These are phyloP conservation scores for Eucalyptus erythrocorys DNA, from an alignment of 345 rosid genomes.

Conservation along the genomic window DNA sequence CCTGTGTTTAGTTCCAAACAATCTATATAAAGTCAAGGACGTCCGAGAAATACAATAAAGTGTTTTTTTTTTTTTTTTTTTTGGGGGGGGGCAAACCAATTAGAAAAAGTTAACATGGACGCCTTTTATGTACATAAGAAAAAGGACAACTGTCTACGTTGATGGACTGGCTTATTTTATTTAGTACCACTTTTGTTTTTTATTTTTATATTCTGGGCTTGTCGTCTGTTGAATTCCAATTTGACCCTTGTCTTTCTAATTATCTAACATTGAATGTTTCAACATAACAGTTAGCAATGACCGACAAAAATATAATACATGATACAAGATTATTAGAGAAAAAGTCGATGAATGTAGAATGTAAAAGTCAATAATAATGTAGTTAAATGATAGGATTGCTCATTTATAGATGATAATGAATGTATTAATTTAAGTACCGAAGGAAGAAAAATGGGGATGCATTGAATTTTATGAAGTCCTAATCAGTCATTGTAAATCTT, in stretches of 20 bases:
- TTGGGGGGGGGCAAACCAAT: neutral
- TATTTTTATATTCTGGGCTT: neutral
- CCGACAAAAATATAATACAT: neutral
- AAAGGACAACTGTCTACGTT: neutral
- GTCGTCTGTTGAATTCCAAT: neutral
- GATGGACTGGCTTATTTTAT: neutral
- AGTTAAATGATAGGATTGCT: neutral
- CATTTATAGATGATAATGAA: neutral
- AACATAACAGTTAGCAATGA: neutral
- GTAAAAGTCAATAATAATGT: neutral
- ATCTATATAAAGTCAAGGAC: neutral
- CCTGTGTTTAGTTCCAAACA: neutral
- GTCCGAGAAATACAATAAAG: neutral
- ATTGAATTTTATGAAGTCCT: neutral
- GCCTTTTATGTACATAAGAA: neutral
- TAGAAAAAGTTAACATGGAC: neutral
- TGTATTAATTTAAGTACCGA: neutral
- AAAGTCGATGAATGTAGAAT: neutral
- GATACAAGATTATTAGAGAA: neutral
- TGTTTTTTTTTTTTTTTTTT: neutral
- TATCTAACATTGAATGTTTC: neutral
- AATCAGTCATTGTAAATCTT: neutral
- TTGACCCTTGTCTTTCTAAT: neutral
- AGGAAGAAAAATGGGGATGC: neutral
- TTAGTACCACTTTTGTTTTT: neutral